Percentiles rank a stretch among this genome's conserved stretches.
These are phyloP conservation scores for Cinchona pubescens DNA, from an alignment of 257 asterid genomes.

Conservation along the genomic window DNA sequence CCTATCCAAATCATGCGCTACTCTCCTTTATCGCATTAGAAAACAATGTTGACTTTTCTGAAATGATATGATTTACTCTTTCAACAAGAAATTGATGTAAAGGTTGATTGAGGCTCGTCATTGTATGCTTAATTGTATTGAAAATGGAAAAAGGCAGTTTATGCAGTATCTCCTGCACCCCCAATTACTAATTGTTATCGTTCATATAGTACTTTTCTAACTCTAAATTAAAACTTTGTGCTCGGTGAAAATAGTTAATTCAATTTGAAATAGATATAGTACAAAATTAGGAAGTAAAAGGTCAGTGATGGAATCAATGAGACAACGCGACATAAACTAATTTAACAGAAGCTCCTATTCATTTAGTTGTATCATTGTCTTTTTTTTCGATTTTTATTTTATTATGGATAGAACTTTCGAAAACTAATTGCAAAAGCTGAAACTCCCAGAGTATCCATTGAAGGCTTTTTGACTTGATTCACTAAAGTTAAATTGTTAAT, in stretches of 20 bases:
- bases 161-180: too few relatives aligned
- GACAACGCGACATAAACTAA: neutral
- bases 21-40: neutral
- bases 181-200: too few relatives aligned
- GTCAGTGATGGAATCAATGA: neutral
- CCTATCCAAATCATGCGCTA: neutral
- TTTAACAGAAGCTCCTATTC: neutral
- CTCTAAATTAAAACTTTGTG: neutral
- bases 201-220: neutral
- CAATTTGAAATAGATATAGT: neutral
- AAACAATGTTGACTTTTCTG: neutral
- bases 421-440: neutral
- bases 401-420: neutral
- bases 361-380: neutral
- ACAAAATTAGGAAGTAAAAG: too few relatives aligned
- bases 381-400: neutral
- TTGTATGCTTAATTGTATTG: too few relatives aligned
- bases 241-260: neutral
- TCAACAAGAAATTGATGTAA: neutral
- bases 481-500: neutral
- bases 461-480: neutral
- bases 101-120: neutral
- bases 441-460: neutral
- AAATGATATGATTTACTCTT: neutral
- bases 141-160: too few relatives aligned